Percentiles rank a stretch among this genome's conserved stretches.
phyloP scores from a whole-genome alignment of 164 flowering plant genomes.

The Tetracentron sinense region DNA sequence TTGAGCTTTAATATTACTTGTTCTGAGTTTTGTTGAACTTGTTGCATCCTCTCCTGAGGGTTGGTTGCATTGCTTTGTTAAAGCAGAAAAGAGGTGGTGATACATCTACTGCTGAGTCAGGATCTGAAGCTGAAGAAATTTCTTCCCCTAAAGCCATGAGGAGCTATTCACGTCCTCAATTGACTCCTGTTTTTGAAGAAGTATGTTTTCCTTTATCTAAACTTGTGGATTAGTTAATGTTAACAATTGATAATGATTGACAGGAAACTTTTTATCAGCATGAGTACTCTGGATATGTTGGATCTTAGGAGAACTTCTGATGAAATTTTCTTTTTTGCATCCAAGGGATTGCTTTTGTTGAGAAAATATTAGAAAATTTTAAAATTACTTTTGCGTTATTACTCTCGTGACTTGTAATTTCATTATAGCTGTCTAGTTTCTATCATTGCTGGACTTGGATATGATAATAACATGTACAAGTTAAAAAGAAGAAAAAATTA shows the following conservation, averaged over 20 bases:
- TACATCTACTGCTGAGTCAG: conserved; percentile 92
- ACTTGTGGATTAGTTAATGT: too few species aligned
- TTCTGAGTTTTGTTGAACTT: too few species aligned
- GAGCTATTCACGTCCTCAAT: conserved; percentile 55
- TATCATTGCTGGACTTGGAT: not conserved
- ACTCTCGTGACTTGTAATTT: not conserved
- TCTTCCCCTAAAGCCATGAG: conserved; percentile 67
- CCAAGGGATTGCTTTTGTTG: not conserved
- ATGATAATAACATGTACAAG: too few species aligned
- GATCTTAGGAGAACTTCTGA: not conserved
- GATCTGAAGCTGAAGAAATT: conserved; percentile 95
- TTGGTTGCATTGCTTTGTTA: conserved; percentile 8
- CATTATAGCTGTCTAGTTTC: too few species aligned
- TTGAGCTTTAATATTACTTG: too few species aligned
- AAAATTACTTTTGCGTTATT: not conserved
- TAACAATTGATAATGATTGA: not conserved
- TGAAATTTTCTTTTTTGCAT: not conserved
- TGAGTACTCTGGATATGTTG: conserved; percentile 2
- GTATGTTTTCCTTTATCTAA: conserved; percentile 35
- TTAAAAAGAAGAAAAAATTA: too few species aligned
- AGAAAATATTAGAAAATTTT: too few species aligned
- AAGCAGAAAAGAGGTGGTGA: conserved; percentile 78
- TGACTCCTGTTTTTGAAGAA: conserved; percentile 94
- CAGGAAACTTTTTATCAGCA: not conserved
- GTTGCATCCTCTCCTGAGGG: not conserved